A percentile compares a stretch with the other conserved stretches of the same genome.
Evolutionary conservation across 176 grass and related monocot genomes (phyloP).

Genomic region (Triticum aestivum): IWGSC_CS_RefSeq_v2.1 NC_057808.1:377533581-377534080

Average conservation of each 20-base stretch:
- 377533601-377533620: conserved; percentile 9
- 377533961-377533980: neutral
- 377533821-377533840: neutral
- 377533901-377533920: conserved; percentile 30
- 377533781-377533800: neutral
- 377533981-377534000: too few relatives aligned
- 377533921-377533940: neutral
- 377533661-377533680: neutral
- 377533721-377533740: neutral
- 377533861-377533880: neutral
- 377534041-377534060: neutral
- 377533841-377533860: neutral
- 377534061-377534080: neutral
- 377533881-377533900: conserved; percentile 50
- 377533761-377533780: neutral
- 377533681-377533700: neutral
- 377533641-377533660: neutral
- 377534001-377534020: neutral
- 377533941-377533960: neutral
- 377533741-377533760: neutral
- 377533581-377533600: neutral
- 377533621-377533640: neutral
- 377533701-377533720: neutral
- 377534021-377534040: conserved; percentile 18
- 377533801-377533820: neutral